Percentiles rank a stretch among this genome's conserved stretches.
phyloP scores from a whole-genome alignment of 2,329 filamentous ascomycete genomes.

The Aspergillus caelatus region DNA sequence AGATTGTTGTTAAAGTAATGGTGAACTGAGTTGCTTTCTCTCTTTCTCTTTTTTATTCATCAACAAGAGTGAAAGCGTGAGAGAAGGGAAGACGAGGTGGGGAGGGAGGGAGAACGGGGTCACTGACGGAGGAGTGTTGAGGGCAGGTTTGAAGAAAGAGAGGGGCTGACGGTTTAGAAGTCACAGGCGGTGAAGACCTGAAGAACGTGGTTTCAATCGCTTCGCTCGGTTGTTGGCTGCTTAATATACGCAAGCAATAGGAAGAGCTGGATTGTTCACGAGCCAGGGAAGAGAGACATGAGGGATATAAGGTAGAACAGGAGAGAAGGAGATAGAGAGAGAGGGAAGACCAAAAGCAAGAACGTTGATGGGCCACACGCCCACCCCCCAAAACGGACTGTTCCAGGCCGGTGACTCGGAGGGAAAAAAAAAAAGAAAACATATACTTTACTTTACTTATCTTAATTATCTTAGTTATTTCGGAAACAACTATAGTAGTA shows the following conservation, averaged over 20 bases:
- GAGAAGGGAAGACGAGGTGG: neutral
- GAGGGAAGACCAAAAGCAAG: constrained; percentile 23
- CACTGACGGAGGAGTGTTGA: neutral
- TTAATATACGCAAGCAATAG: constrained; percentile 4
- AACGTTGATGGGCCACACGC: too few species aligned
- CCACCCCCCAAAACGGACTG: neutral
- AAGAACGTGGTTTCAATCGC: constrained; percentile 4
- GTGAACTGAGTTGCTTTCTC: neutral
- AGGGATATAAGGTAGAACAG: constrained; percentile 9
- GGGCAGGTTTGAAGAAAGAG: neutral
- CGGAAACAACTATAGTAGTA: neutral
- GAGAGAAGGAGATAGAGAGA: constrained; percentile 17
- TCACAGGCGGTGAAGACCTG: constrained; percentile 14
- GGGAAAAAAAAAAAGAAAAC: neutral
- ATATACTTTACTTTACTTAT: neutral
- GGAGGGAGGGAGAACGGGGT: neutral
- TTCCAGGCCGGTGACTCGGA: neutral
- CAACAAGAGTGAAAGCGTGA: neutral
- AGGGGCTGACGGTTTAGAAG: neutral
- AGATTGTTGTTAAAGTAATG: neutral
- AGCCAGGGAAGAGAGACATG: neutral
- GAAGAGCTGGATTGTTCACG: constrained; percentile 2
- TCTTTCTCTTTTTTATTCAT: neutral
- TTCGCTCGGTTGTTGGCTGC: neutral
- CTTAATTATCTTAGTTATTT: neutral